These are phyloP conservation scores for Pisolithus orientalis DNA, from an alignment of 768 basidiomycete genomes.

Conservation along the genomic window DNA sequence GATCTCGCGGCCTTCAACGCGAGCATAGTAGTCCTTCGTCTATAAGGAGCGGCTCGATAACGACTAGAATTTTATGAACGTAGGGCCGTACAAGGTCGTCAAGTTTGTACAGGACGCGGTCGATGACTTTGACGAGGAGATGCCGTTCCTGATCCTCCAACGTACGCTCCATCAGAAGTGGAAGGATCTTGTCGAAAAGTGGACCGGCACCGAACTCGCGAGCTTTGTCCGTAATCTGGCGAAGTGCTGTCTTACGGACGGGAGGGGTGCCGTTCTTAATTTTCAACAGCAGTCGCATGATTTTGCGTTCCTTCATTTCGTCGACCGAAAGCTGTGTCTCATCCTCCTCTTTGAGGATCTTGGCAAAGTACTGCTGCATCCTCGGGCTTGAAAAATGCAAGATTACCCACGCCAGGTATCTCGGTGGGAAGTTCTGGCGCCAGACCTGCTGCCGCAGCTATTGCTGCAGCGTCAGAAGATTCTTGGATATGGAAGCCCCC, in stretches of 20 bases:
- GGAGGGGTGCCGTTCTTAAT: constrained; percentile 99
- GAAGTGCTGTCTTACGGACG: constrained; percentile 93
- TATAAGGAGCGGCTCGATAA: constrained; percentile 97
- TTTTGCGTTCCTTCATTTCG: constrained; percentile 99
- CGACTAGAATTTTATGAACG: constrained; percentile 98
- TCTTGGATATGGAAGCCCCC: constrained; percentile 97
- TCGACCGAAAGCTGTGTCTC: constrained; percentile 90
- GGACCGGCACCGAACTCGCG: constrained; percentile 98
- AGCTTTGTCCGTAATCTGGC: constrained; percentile 98
- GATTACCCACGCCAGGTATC: constrained; percentile 93
- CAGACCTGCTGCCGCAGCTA: constrained; percentile 86
- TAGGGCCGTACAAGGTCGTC: constrained; percentile 98
- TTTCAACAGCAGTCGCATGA: constrained; percentile 95
- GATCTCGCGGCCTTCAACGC: constrained; percentile 98
- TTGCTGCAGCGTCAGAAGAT: constrained; percentile 82
- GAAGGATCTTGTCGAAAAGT: constrained; percentile 96
- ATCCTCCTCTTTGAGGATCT: constrained; percentile 92
- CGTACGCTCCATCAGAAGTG: constrained; percentile 95
- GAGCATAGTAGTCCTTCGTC: constrained; percentile 97
- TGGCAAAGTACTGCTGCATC: constrained; percentile 97
- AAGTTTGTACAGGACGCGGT: constrained; percentile 96
- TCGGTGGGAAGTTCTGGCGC: constrained; percentile 93
- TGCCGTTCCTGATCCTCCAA: constrained; percentile 99
- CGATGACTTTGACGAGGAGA: constrained; percentile 97
- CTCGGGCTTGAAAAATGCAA: constrained; percentile 98